phyloP scores from a whole-genome alignment of 1,284 basidiomycete species.

The Trichosporon coremiiforme region DNA sequence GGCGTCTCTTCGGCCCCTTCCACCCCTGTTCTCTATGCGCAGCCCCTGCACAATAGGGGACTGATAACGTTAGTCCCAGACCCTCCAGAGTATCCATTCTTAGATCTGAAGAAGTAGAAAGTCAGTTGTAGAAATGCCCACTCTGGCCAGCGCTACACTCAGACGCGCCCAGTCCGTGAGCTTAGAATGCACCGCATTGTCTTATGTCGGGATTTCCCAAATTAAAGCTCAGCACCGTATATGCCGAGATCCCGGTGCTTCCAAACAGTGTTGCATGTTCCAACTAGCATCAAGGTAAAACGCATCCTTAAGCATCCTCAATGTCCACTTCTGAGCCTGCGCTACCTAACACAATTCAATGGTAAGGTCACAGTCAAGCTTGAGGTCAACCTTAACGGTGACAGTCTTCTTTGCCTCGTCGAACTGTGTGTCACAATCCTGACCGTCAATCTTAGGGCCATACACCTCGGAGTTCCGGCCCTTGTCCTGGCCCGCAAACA shows the following conservation, averaged over 20 bases:
- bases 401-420: conserved; percentile 15
- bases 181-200: background rate
- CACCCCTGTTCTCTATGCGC: background rate
- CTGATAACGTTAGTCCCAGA: background rate
- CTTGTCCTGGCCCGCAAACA: conserved; percentile 32
- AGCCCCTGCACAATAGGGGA: background rate
- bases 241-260: background rate
- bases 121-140: too few relatives aligned
- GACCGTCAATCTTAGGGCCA: conserved; percentile 25
- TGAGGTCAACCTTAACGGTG: conserved; percentile 12
- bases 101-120: background rate
- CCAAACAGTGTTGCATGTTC: background rate
- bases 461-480: conserved; percentile 21
- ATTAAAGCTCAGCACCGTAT: background rate
- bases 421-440: conserved; percentile 8
- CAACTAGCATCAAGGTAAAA: conserved; percentile 7
- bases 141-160: background rate
- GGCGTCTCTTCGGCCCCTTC: background rate
- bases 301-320: background rate
- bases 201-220: background rate
- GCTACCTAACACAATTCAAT: background rate
- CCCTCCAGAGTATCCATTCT: background rate
- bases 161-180: background rate
- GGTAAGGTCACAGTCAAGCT: conserved; percentile 9
- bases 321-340: background rate